Evolutionary conservation across 306 rosid species (phyloP).

Genomic region (Trifolium subterraneum): DNA sequence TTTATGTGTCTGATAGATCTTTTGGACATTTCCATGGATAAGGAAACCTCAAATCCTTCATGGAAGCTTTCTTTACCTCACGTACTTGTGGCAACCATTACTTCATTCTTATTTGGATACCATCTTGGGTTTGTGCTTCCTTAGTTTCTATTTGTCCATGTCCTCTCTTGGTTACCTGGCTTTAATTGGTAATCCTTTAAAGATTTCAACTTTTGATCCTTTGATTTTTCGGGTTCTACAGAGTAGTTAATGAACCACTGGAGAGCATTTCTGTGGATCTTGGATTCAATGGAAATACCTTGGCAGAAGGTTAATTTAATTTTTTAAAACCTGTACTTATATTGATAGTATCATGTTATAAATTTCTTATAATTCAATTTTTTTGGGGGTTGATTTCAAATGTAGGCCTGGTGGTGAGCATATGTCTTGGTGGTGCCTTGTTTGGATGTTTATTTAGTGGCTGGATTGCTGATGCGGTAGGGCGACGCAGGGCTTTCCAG

Average conservation of each 20-base stretch:
- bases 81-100: conserved; percentile 74
- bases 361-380: conserved; percentile 31
- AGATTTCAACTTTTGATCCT: conserved; percentile 22
- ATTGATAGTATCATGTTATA: conserved; percentile 14
- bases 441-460: conserved; percentile 90
- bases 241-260: conserved; percentile 96
- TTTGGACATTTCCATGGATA: conserved; percentile 50
- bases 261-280: conserved; percentile 92
- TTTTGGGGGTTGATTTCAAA: conserved; percentile 35
- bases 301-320: conserved; percentile 81
- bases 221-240: conserved; percentile 48
- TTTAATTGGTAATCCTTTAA: conserved; percentile 26
- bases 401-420: conserved; percentile 96
- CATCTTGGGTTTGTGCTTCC: conserved; percentile 82
- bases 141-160: conserved; percentile 34
- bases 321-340: conserved; percentile 35
- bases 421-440: conserved; percentile 92
- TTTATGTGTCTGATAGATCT: conserved; percentile 56
- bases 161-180: conserved; percentile 26
- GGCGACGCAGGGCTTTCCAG: conserved; percentile 95
- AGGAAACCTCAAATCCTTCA: conserved; percentile 72
- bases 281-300: conserved; percentile 86
- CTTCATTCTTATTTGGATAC: conserved; percentile 91
- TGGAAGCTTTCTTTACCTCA: conserved; percentile 92
- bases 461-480: conserved; percentile 94